These are phyloP conservation scores for Rhodosporidiobolus sp. DNA, from an alignment of 768 basidiomycete genomes.

Conservation along the genomic window DNA sequence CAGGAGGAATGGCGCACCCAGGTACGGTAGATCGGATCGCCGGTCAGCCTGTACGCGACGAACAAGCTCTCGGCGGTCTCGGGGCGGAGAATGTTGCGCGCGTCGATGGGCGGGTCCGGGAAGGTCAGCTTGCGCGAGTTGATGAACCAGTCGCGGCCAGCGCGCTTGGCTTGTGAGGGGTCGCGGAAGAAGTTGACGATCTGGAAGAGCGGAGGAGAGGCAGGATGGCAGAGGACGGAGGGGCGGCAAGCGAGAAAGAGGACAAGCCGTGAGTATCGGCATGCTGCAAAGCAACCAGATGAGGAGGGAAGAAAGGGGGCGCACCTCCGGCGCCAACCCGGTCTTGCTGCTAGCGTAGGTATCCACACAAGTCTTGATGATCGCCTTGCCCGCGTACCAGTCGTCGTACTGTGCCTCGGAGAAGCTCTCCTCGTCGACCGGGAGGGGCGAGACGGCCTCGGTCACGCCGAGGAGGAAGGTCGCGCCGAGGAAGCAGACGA, in stretches of 20 bases:
- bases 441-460: constrained; percentile 14
- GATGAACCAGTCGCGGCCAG: constrained; percentile 50
- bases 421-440: constrained; percentile 46
- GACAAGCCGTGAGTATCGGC: constrained; percentile 8
- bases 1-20: constrained; percentile 46
- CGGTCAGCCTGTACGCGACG: constrained; percentile 83
- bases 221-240: too few species aligned
- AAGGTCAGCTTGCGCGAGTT: constrained; percentile 20
- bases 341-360: constrained; percentile 52
- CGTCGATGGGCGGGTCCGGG: constrained; percentile 59
- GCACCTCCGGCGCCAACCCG: constrained; percentile 40
- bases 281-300: neutral
- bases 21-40: constrained; percentile 72
- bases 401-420: constrained; percentile 65
- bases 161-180: constrained; percentile 45
- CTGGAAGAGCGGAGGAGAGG: constrained; percentile 51
- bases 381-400: constrained; percentile 74
- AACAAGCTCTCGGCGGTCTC: constrained; percentile 95
- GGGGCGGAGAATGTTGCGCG: constrained; percentile 89
- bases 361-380: constrained; percentile 81
- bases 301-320: neutral
- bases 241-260: neutral
- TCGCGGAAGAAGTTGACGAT: constrained; percentile 75
- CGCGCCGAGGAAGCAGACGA: constrained; percentile 91
- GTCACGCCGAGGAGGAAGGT: constrained; percentile 87